phyloP scores from a whole-genome alignment of 2,329 filamentous ascomycete species.

The Penicillium sp. region DNA sequence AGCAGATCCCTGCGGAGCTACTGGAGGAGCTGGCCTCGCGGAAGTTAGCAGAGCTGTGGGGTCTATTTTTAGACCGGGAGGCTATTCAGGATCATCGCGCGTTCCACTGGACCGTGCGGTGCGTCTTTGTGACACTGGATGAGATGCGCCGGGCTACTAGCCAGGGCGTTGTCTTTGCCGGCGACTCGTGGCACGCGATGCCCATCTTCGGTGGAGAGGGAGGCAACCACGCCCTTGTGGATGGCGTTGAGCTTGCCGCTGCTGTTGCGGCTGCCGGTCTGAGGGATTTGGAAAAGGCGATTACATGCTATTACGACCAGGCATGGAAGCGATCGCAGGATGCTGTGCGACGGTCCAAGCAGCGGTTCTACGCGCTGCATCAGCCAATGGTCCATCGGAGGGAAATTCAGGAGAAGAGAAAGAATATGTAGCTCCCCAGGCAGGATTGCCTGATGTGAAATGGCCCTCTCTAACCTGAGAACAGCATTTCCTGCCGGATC shows the following conservation, averaged over 20 bases:
- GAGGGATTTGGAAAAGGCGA: neutral
- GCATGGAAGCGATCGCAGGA: slow-evolving; percentile 12
- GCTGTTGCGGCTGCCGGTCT: neutral
- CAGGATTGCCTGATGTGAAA: no score
- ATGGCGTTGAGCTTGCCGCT: slow-evolving; percentile 16
- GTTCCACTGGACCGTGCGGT: slow-evolving; percentile 14
- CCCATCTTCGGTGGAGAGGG: slow-evolving; percentile 21
- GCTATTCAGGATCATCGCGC: slow-evolving; percentile 12
- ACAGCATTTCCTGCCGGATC: no score
- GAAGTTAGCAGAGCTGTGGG: slow-evolving; percentile 16
- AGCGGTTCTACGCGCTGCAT: slow-evolving; percentile 19
- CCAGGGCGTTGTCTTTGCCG: slow-evolving; percentile 12
- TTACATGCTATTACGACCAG: slow-evolving; percentile 13
- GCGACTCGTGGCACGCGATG: slow-evolving; percentile 22
- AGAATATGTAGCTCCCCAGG: no score
- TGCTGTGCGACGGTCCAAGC: slow-evolving; percentile 15
- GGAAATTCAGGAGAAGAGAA: slow-evolving; percentile 13
- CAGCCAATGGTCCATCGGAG: slow-evolving; percentile 18
- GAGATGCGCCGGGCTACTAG: neutral
- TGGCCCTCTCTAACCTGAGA: no score
- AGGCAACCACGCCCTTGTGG: slow-evolving; percentile 18
- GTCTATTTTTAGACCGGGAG: slow-evolving; percentile 10
- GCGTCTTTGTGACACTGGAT: slow-evolving; percentile 8
- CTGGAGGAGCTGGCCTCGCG: slow-evolving; percentile 13
- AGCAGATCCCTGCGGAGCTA: slow-evolving; percentile 6